phyloP scores from a whole-genome alignment of 495 filamentous ascomycete species.

The Podospora sp. region DNA sequence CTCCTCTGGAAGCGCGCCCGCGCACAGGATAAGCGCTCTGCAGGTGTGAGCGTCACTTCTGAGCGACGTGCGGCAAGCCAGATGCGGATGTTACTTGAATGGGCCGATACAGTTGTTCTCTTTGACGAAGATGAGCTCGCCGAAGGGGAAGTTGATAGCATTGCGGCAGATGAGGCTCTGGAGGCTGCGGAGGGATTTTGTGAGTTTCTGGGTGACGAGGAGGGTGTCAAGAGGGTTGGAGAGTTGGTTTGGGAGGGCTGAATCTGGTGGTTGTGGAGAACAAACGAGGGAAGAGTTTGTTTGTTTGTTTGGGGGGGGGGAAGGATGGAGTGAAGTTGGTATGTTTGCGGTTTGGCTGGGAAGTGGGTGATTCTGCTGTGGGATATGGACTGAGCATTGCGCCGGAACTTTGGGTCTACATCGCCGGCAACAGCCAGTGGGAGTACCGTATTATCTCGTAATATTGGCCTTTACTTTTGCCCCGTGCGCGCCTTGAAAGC shows the following conservation, averaged over 20 bases:
- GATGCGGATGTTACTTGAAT: slow-evolving; percentile 31
- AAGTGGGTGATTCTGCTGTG: neutral
- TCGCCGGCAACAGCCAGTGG: too few relatives aligned
- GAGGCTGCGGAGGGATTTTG: slow-evolving; percentile 14
- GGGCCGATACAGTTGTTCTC: slow-evolving; percentile 32
- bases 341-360: neutral
- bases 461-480: too few relatives aligned
- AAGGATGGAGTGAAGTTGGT: neutral
- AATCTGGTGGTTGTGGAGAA: neutral
- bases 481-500: too few relatives aligned
- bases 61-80: slow-evolving; percentile 27
- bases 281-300: neutral
- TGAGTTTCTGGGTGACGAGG: slow-evolving; percentile 7
- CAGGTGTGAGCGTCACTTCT: slow-evolving; percentile 23
- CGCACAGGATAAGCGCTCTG: slow-evolving; percentile 11
- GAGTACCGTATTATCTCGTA: too few relatives aligned
- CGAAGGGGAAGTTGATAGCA: neutral
- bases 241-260: neutral
- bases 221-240: slow-evolving; percentile 13
- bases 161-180: neutral
- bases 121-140: neutral
- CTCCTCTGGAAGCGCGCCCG: slow-evolving; percentile 32
- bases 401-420: too few relatives aligned
- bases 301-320: neutral
- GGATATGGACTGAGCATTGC: neutral